A percentile compares a stretch with the other conserved stretches of the same genome.
Conservation (phyloP, 805 yeast genomes). For the Ogataea trehalophila region DNA sequence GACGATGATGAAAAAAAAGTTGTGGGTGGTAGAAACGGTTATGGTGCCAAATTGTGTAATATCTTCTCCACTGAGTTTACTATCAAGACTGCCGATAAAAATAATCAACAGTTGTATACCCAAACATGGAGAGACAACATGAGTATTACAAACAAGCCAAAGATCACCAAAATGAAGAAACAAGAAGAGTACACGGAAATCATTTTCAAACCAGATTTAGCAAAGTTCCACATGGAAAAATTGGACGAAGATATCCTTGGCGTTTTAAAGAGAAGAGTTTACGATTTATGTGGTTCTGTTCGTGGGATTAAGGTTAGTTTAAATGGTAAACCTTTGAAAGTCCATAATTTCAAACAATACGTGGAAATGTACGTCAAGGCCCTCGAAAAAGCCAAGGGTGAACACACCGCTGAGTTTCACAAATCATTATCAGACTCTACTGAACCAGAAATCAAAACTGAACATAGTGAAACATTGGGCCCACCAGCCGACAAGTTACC, state of each 20-base stretch:
- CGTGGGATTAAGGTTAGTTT: slow-evolving; percentile 72
- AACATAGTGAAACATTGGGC: slow-evolving; percentile 11
- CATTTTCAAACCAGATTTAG: slow-evolving; percentile 82
- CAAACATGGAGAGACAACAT: slow-evolving; percentile 90
- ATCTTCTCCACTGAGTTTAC: slow-evolving; percentile 86
- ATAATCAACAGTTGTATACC: slow-evolving; percentile 53
- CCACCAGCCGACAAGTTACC: slow-evolving; percentile 36
- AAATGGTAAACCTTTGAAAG: slow-evolving; percentile 65
- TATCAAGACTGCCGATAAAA: slow-evolving; percentile 83
- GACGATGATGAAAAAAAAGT: slow-evolving; percentile 95
- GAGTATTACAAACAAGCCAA: slow-evolving; percentile 72
- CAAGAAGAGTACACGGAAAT: slow-evolving; percentile 80
- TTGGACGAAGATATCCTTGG: slow-evolving; percentile 80
- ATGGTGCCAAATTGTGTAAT: slow-evolving; percentile 96
- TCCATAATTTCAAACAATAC: slow-evolving; percentile 76
- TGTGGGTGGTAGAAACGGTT: slow-evolving; percentile 98
- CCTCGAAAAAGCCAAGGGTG: slow-evolving; percentile 47
- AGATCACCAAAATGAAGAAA: slow-evolving; percentile 52
- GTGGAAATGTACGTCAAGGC: slow-evolving; percentile 88
- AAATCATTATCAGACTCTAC: not conserved
- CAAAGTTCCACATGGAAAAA: slow-evolving; percentile 77
- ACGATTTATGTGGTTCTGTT: slow-evolving; percentile 92
- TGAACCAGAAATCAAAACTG: slow-evolving; percentile 6
- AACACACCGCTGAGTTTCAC: slow-evolving; percentile 7
- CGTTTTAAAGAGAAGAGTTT: slow-evolving; percentile 88